Conservation (phyloP, 2,329 filamentous ascomycete species). For the Pseudogymnoascus sp. region DNA sequence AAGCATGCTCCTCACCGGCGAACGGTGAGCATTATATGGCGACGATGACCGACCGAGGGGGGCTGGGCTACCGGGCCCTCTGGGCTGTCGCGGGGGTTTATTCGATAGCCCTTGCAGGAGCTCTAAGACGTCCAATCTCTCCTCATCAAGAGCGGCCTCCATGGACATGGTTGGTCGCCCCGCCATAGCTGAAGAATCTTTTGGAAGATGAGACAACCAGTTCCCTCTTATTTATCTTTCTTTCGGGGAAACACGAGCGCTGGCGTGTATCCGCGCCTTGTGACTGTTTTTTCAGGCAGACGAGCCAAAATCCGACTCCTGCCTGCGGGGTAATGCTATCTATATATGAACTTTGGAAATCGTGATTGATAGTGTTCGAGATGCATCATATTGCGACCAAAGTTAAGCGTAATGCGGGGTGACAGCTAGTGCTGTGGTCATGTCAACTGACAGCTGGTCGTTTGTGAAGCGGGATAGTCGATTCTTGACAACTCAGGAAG, state of each 20-base stretch:
- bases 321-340: conserved; percentile 20
- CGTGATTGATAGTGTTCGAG: conserved; percentile 21
- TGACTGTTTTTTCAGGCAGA: background rate
- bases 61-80: conserved; percentile 26
- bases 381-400: conserved; percentile 29
- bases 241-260: conserved; percentile 14
- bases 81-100: conserved; percentile 16
- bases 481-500: background rate
- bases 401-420: conserved; percentile 11
- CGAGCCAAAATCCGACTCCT: background rate
- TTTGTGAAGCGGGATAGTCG: background rate
- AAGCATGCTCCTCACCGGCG: conserved; percentile 61
- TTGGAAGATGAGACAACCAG: conserved; percentile 15
- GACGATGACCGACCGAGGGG: conserved; percentile 39
- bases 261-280: background rate
- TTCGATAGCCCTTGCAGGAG: conserved; percentile 44
- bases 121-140: conserved; percentile 63
- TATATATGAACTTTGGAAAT: conserved; percentile 28
- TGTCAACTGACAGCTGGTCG: background rate
- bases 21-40: conserved; percentile 48
- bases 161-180: conserved; percentile 54
- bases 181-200: conserved; percentile 18
- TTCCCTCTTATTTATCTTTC: conserved; percentile 10
- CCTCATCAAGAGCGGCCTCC: conserved; percentile 68
- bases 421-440: conserved; percentile 10